These are phyloP conservation scores for Alternaria incomplexa DNA, from an alignment of 2,329 filamentous ascomycete species.

Conservation along the genomic window DNA sequence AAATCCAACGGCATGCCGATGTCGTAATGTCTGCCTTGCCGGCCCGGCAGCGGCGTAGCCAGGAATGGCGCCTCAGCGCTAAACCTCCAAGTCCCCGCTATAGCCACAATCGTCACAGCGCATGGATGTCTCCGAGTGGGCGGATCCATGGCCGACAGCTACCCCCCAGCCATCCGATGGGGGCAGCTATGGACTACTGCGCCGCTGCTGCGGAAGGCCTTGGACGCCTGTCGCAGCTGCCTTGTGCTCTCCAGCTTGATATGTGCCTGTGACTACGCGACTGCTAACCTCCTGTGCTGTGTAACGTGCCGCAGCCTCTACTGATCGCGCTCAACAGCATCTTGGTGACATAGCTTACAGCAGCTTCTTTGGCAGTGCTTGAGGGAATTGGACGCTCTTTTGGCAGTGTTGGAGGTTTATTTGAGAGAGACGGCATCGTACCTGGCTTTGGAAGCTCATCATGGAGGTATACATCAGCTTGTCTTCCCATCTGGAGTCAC, in stretches of 20 bases:
- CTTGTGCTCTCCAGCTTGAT: constrained; percentile 8
- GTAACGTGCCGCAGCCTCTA: constrained; percentile 1
- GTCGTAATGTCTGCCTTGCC: neutral
- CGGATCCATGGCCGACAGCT: constrained; percentile 2
- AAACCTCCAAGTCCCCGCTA: constrained; percentile 2
- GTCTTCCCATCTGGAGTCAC: neutral
- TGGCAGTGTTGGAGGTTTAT: neutral
- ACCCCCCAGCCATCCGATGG: constrained; percentile 9
- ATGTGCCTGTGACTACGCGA: neutral
- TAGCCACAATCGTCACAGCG: constrained; percentile 14
- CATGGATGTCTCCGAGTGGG: neutral
- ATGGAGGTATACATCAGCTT: constrained; percentile 10
- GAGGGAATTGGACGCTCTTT: neutral
- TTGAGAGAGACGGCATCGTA: neutral
- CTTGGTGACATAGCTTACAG: neutral
- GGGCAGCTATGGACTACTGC: constrained; percentile 4
- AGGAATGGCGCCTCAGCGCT: constrained; percentile 1
- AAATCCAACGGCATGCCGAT: neutral
- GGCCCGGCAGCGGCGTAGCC: constrained; percentile 1
- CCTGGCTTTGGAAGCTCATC: neutral
- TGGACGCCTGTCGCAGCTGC: constrained; percentile 7
- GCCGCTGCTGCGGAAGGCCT: constrained; percentile 3
- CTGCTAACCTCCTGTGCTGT: constrained; percentile 10
- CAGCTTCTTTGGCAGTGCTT: neutral
- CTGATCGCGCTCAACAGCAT: neutral